Evolutionary conservation across 2,329 filamentous ascomycete species (phyloP), one percentile per base, ranked within the genome.

Genomic region (Pyricularia pennisetigena): DNA sequence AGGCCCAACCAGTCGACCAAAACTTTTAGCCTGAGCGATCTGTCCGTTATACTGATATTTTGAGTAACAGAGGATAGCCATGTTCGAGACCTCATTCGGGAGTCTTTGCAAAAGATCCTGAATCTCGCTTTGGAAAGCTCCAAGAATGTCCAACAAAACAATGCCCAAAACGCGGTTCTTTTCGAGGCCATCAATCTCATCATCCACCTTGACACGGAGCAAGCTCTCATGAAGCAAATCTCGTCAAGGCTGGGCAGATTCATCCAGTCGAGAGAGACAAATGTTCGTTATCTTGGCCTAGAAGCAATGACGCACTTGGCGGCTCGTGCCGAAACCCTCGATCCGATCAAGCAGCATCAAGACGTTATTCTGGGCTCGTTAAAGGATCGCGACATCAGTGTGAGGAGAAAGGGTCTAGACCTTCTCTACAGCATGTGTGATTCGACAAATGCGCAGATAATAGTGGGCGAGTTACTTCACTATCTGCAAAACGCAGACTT

Each of bases 381-480:
- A 62, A 92, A 95, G 76, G 95, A 99, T 77, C 87, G 95, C 69
- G 95, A 99, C 78, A 99, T 99, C 74, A 98, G 94, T 76, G 95
- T 99, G 64, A 89, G 96, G 70, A 88, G 95, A 73, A 98, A 99
- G 79, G 95, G 94, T 69, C 85, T 99, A 65, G 96, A 99, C 79
- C 82, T 99, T 68, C 86, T 99, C 41, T 99, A 99, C 86, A 99
- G 95, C 87, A 99, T 99, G 95, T 99, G 96, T 78, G 95, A 99
- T 79, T 87, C 91, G 41, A 90, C 90, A n/a, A 99, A 99, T 78
- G 93, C 95, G 8, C 91, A 92, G 71, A 89, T 92, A 10, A 97
- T 99, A 72, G 95, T 99, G 57, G 90, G 91, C 70, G 95, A 99
- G 80, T 88, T 99, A 66, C 81, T 99, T 67, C 92, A 94, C 72